Evolutionary conservation across 768 basidiomycete species (phyloP).

Genomic region (Grammothele lineata): DNA sequence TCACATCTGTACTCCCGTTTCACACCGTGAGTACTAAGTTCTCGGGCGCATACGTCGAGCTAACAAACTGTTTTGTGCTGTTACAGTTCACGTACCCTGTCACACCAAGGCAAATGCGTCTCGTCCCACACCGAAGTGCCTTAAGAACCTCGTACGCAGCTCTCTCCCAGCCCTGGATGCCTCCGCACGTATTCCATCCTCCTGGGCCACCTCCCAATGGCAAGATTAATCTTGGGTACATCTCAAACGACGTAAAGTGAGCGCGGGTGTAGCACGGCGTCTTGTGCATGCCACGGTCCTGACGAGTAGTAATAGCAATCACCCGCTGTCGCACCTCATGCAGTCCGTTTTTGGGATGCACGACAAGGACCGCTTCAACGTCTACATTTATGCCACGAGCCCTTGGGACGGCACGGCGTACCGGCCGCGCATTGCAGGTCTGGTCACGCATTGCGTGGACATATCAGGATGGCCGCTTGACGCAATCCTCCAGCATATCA

Average conservation of each 20-base stretch:
- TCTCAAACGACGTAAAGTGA: slow-evolving; percentile 45
- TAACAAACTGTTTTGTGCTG: neutral
- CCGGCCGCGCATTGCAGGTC: slow-evolving; percentile 38
- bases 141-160: slow-evolving; percentile 41
- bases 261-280: slow-evolving; percentile 8
- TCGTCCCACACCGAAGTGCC: slow-evolving; percentile 45
- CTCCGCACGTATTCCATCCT: slow-evolving; percentile 35
- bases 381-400: slow-evolving; percentile 46
- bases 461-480: slow-evolving; percentile 35
- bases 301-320: slow-evolving; percentile 32
- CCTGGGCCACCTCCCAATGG: slow-evolving; percentile 36
- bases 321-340: slow-evolving; percentile 50
- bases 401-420: slow-evolving; percentile 42
- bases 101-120: slow-evolving; percentile 35
- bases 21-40: slow-evolving; percentile 35
- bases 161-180: slow-evolving; percentile 38
- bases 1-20: slow-evolving; percentile 45
- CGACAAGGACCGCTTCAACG: slow-evolving; percentile 33
- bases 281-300: neutral
- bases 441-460: slow-evolving; percentile 37
- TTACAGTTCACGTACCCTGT: slow-evolving; percentile 44
- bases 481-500: slow-evolving; percentile 36
- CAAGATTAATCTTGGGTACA: slow-evolving; percentile 44
- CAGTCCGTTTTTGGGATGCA: slow-evolving; percentile 46
- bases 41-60: neutral